Evolutionary conservation across 2,329 filamentous ascomycete genomes (phyloP), one percentile per base, ranked within the genome.

Genomic region (Aspergillus ochraceoroseus): DNA sequence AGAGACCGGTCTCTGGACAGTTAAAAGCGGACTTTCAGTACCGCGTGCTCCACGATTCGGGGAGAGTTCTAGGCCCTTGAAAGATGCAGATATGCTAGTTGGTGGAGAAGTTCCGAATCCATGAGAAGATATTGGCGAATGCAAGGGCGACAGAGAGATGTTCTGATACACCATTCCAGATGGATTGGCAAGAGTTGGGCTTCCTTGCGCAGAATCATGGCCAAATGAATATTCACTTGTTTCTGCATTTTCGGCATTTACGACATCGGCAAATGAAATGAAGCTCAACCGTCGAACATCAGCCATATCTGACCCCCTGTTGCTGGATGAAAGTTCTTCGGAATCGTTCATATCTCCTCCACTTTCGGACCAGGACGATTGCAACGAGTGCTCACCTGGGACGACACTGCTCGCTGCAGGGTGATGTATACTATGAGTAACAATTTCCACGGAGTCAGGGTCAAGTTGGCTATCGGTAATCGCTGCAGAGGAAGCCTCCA

Each of bases 251-350:
- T 80, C 76, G 19, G 78, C 79, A 61, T 94, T 87, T 27, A 96
- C 87, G 7, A 96, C 87, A 57, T 96, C 90, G 46, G 90, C 89
- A 65, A 96, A 96, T 5, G 88, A 95, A 60, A 96, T 94, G 68
- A 96, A 96, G 62, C 85, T 92, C 47, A 96, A 69, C 14, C 90
- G 80, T 31, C 87, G 82, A 12, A 94, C 78, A 56, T 95, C 89
- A 32, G 79, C 75, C 26, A 75, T 77, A 56, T 95, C 88, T 46
- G 90, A 70, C 31, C 82, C 80, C 20, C 83, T 86, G 62, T 90
- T 90, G 59, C 80, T 87, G 43, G 83, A 85, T 1, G 79, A 79
- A 17, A 33, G 17, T 8, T 36, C 41, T 35, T 43, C 35, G 73
- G 73, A 66, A 37, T 77, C 71, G 32, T 65, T 70, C 4, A 73